These are phyloP conservation scores for Sequoia sempervirens DNA, from an alignment of 75 land plant species.

Conservation along the genomic window DNA sequence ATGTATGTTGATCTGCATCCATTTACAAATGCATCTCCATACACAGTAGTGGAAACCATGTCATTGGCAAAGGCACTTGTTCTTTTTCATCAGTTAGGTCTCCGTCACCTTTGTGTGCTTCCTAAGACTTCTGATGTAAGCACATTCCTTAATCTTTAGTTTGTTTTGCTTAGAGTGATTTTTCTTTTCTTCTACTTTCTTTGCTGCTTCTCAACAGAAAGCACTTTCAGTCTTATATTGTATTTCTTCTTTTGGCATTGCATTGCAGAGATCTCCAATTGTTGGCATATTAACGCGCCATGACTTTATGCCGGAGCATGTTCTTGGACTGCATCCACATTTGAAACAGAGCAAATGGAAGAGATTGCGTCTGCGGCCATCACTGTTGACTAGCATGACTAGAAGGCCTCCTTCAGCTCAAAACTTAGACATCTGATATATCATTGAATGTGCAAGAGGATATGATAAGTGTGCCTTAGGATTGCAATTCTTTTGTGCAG, in stretches of 20 bases:
- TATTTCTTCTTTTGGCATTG: slow-evolving; percentile 7
- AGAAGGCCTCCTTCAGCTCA: neutral
- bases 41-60: slow-evolving; percentile 95
- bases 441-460: neutral
- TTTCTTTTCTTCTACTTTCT: neutral
- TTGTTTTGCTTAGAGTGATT: neutral
- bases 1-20: slow-evolving; percentile 88
- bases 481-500: neutral
- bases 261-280: slow-evolving; percentile 69
- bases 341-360: slow-evolving; percentile 50
- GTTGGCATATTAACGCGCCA: slow-evolving; percentile 76
- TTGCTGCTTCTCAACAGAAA: neutral
- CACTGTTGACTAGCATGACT: neutral
- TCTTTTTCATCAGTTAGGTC: slow-evolving; percentile 79
- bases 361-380: slow-evolving; percentile 39
- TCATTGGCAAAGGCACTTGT: slow-evolving; percentile 88
- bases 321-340: slow-evolving; percentile 48
- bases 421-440: neutral
- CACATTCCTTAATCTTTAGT: neutral
- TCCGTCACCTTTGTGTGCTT: slow-evolving; percentile 86
- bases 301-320: slow-evolving; percentile 77
- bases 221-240: neutral
- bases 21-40: slow-evolving; percentile 82
- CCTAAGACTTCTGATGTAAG: slow-evolving; percentile 75
- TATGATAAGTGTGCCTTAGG: neutral